Evolutionary conservation across 2,329 filamentous ascomycete species (phyloP), one percentile per base, ranked within the genome.

Genomic region (Polytolypa hystricis): DNA sequence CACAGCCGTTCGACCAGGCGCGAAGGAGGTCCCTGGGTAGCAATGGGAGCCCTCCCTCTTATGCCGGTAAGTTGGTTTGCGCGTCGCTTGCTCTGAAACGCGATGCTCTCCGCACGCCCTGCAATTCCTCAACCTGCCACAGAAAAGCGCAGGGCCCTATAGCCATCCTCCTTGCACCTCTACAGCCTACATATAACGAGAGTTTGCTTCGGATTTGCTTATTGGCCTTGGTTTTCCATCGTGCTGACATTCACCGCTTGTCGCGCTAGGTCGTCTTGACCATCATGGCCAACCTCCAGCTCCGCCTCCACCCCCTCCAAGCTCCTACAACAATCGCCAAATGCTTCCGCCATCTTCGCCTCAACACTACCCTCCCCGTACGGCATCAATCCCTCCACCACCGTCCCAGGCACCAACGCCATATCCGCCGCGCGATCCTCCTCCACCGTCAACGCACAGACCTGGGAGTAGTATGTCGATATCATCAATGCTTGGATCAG

Each of bases 391-490:
- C 42, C 62, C 56, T 39, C 56, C 45, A 47, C 55, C 54, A 39
- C 62, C 53, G 38, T 54, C 55, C 39, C 51, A 60, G 18, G 51
- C 61, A 35, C 55, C 57, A 19, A 33, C 42, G 11, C 43, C 61
- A 38, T 53, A 58, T 35, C 60, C 56, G 17, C 61, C 64, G 41
- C 71, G 75, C 51, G 76, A 81, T 45, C 62, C 73, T 32, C 67
- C 73, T 33, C 60, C 64, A 12, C 62, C 37, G 15, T 63, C 70
- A 15, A 57, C 64, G 39, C 65, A 72, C 53, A 68, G 77, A 41
- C 70, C 72, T 9, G 71, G 70, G 35, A 73, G 73, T 50, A 77
- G 74, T 59, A 82, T 83, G 78, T 81, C 79, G 31, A 82, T 83
- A 56, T 80, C 77, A n/a, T 78, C 78, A 30, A 73, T 84, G 58